Evolutionary conservation across 108 stramenopile species (phyloP).

Genomic region (Stephanodiscus triporus): DNA sequence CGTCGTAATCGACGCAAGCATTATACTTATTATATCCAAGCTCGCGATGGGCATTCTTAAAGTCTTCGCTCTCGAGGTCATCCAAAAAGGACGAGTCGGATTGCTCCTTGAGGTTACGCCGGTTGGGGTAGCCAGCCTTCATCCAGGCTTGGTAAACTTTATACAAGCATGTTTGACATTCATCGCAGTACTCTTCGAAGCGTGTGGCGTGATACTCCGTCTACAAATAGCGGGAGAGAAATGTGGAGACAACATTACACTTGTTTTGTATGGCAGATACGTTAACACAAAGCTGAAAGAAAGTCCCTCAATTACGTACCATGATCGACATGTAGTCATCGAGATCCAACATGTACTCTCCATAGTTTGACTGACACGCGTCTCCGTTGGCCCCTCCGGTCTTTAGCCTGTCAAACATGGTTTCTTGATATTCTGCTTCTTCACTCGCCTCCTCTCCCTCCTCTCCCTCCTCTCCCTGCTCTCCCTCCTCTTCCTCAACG

Average conservation of each 20-base stretch:
- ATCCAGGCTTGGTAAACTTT: conserved; percentile 24
- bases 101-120: conserved; percentile 31
- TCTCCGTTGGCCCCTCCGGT: conserved; percentile 29
- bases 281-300: background rate
- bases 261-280: background rate
- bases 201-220: conserved; percentile 55
- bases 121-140: background rate
- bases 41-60: conserved; percentile 31
- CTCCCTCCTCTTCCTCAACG: background rate
- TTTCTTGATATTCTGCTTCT: background rate
- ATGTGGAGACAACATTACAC: background rate
- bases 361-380: conserved; percentile 73
- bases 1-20: conserved; percentile 28
- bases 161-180: conserved; percentile 32
- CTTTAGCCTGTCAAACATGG: background rate
- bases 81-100: conserved; percentile 41
- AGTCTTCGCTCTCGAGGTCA: conserved; percentile 47
- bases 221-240: background rate
- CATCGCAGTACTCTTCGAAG: conserved; percentile 68
- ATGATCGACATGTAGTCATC: conserved; percentile 69
- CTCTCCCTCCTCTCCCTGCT: background rate
- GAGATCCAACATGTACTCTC: conserved; percentile 77
- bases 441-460: background rate
- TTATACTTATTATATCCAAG: conserved; percentile 34
- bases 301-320: conserved; percentile 1